phyloP scores from a whole-genome alignment of 2,329 filamentous ascomycete genomes.

The Bipolaris gigantea region DNA sequence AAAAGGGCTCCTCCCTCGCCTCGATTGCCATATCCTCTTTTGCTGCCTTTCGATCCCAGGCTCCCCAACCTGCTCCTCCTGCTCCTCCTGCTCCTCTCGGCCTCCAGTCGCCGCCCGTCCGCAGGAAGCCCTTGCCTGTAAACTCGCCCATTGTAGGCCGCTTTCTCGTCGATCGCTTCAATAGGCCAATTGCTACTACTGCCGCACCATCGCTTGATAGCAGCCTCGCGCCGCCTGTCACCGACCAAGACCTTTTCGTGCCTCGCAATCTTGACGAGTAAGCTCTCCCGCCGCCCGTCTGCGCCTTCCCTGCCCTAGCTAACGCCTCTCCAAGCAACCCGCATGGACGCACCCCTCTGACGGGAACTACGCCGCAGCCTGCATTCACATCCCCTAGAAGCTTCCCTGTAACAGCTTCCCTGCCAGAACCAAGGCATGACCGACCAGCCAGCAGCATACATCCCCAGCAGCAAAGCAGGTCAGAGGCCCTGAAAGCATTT shows the following conservation, averaged over 20 bases:
- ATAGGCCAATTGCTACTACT: conserved; percentile 28
- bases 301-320: conserved; percentile 16
- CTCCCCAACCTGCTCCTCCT: conserved; percentile 37
- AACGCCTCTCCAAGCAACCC: conserved; percentile 35
- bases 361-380: conserved; percentile 26
- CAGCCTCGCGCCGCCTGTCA: conserved; percentile 38
- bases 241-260: conserved; percentile 38
- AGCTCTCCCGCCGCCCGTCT: conserved; percentile 14
- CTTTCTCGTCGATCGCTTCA: conserved; percentile 47
- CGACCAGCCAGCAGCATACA: conserved; percentile 41
- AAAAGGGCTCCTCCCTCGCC: conserved; percentile 43
- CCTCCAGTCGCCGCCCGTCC: conserved; percentile 49
- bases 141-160: conserved; percentile 53
- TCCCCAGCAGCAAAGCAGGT: conserved; percentile 29
- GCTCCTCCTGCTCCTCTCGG: conserved; percentile 19
- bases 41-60: conserved; percentile 48
- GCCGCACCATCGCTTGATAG: conserved; percentile 27
- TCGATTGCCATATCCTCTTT: conserved; percentile 49
- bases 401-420: conserved; percentile 8
- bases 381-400: conserved; percentile 26
- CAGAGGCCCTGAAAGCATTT: conserved; percentile 30
- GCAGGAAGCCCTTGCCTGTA: conserved; percentile 58
- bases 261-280: conserved; percentile 46
- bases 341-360: conserved; percentile 39
- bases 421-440: conserved; percentile 39